These are phyloP conservation scores for Akanthomyces lecanii DNA, from an alignment of 2,329 filamentous ascomycete species.

Conservation along the genomic window DNA sequence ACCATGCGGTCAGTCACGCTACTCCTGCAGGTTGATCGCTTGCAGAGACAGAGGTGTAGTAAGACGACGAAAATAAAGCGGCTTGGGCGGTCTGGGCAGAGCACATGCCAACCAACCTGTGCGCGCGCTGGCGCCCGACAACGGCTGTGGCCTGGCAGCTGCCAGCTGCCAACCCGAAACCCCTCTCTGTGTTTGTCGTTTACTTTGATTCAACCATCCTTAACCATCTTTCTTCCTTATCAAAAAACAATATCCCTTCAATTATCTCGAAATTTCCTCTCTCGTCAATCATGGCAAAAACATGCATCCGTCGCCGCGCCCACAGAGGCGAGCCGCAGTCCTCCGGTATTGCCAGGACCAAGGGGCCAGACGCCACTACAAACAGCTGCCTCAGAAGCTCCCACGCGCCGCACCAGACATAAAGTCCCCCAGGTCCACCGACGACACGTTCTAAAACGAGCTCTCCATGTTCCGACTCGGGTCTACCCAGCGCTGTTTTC, in stretches of 20 bases:
- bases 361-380: conserved; percentile 4
- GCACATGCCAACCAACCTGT: conserved; percentile 4
- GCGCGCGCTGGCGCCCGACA: background rate
- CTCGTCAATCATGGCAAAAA: background rate
- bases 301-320: background rate
- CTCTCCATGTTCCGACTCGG: conserved; percentile 6
- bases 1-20: background rate
- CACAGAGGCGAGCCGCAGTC: background rate
- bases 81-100: conserved; percentile 8
- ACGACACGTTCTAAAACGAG: conserved; percentile 1
- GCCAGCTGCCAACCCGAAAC: conserved; percentile 11
- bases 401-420: conserved; percentile 4
- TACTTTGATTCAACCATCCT: too few relatives aligned
- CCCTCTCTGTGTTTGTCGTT: background rate
- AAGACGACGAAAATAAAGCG: conserved; percentile 17
- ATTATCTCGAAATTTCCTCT: background rate
- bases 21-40: background rate
- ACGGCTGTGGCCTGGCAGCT: background rate
- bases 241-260: background rate
- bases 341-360: background rate
- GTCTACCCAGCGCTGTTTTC: background rate
- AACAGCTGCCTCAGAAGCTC: conserved; percentile 14
- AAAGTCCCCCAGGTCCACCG: background rate
- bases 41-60: background rate
- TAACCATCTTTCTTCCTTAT: background rate